Evolutionary conservation across 345 rosid species (phyloP).

Genomic region (Nasturtium officinale): DNA sequence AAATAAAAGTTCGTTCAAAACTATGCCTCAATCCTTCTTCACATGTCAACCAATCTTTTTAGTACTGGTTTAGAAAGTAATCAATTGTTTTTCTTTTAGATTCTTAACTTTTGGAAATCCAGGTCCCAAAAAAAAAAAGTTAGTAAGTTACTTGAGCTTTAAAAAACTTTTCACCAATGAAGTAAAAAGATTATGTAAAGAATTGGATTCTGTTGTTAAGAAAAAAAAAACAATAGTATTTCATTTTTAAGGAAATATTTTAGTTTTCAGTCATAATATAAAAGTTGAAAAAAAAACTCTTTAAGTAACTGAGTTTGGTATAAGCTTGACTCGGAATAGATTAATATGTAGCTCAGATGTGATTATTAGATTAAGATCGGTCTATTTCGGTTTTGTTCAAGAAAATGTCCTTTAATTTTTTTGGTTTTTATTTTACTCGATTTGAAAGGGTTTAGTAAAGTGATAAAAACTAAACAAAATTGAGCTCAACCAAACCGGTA

Average conservation of each 20-base stretch:
- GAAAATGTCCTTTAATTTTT: neutral
- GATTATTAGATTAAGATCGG: neutral
- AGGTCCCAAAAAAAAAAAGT: neutral
- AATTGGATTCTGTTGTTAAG: neutral
- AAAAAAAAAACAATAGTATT: too few species aligned
- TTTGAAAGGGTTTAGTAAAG: neutral
- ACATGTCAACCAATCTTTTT: neutral
- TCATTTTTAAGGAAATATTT: neutral
- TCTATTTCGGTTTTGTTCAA: slow-evolving; percentile 24
- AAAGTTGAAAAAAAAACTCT: neutral
- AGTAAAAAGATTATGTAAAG: neutral
- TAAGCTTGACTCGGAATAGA: neutral
- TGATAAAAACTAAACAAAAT: neutral
- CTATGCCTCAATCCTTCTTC: neutral
- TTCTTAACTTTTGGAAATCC: neutral
- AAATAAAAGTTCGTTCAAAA: neutral
- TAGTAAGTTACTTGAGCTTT: neutral
- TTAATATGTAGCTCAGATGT: too few species aligned
- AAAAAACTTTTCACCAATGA: neutral
- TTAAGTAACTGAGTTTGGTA: slow-evolving; percentile 6
- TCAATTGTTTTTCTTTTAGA: neutral
- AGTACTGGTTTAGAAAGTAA: neutral
- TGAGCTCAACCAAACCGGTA: neutral
- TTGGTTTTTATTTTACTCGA: neutral
- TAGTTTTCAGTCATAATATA: neutral